A percentile compares a stretch with the other conserved stretches of the same genome.
Conservation (phyloP, 140 eudicot species). For the Erigeron philadelphicus region DNA sequence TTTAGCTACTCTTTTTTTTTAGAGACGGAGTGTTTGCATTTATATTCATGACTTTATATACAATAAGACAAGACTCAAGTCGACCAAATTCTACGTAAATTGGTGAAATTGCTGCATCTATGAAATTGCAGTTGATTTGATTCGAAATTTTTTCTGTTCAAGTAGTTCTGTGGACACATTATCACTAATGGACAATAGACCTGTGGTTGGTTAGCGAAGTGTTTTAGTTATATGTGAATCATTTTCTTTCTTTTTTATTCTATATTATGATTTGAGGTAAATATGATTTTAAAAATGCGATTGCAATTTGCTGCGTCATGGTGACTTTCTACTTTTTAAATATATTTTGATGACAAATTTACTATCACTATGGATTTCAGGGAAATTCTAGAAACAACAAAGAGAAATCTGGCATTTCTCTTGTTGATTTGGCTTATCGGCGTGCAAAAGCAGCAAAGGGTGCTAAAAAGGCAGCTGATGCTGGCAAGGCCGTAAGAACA, state of each 20-base stretch:
- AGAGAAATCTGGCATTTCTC: conserved; percentile 62
- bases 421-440: conserved; percentile 82
- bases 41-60: too few relatives aligned
- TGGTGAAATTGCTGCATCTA: too few relatives aligned
- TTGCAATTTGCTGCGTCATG: not conserved
- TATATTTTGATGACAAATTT: not conserved
- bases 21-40: too few relatives aligned
- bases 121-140: too few relatives aligned
- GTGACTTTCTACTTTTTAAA: not conserved
- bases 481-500: conserved; percentile 52
- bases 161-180: too few relatives aligned
- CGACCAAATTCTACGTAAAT: too few relatives aligned
- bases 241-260: not conserved
- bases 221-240: not conserved
- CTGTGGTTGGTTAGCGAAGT: too few relatives aligned
- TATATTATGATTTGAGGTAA: not conserved
- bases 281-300: not conserved
- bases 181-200: too few relatives aligned
- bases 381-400: conserved; percentile 45
- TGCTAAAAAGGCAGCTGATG: conserved; percentile 63
- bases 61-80: too few relatives aligned
- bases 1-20: too few relatives aligned
- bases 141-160: too few relatives aligned
- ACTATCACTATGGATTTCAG: conserved; percentile 27
- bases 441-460: conserved; percentile 92